A percentile compares a stretch with the other conserved stretches of the same genome.
Conservation (phyloP, 2,329 filamentous ascomycete genomes). For the Aureobasidium sp. region DNA sequence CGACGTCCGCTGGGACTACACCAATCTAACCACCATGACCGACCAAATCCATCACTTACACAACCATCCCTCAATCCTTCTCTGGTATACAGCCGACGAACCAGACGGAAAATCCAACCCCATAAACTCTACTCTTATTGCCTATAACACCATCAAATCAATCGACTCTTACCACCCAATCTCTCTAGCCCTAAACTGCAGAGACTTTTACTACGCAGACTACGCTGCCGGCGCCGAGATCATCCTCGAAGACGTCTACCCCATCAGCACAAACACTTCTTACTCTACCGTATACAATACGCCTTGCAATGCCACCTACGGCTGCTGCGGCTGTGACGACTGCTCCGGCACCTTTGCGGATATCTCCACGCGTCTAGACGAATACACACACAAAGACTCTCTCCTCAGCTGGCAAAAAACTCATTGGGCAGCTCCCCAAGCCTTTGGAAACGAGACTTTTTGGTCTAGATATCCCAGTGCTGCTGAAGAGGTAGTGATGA, state of each 20-base stretch:
- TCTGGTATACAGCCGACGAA: conserved; percentile 46
- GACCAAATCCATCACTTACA: conserved; percentile 31
- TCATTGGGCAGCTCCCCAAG: conserved; percentile 45
- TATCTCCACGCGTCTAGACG: conserved; percentile 41
- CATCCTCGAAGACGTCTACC: conserved; percentile 53
- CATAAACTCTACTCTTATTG: conserved; percentile 38
- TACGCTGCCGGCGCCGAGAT: conserved; percentile 52
- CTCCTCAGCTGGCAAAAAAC: conserved; percentile 37
- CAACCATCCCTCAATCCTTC: conserved; percentile 31
- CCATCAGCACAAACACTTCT: conserved; percentile 49
- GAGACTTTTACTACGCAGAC: conserved; percentile 51
- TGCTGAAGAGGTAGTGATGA: conserved; percentile 42
- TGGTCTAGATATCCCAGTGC: conserved; percentile 41
- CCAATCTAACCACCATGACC: conserved; percentile 31
- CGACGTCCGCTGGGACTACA: conserved; percentile 36
- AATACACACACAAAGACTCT: conserved; percentile 34
- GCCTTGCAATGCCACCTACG: conserved; percentile 51
- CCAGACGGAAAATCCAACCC: conserved; percentile 52
- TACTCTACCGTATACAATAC: conserved; percentile 50
- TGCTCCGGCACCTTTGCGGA: conserved; percentile 48
- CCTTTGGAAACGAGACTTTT: conserved; percentile 41
- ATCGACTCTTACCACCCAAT: conserved; percentile 56
- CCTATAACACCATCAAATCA: conserved; percentile 38
- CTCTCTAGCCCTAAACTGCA: conserved; percentile 53
- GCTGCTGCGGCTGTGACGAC: conserved; percentile 57